Conservation (phyloP, 768 basidiomycete species). For the Suillus subalutaceus region DNA sequence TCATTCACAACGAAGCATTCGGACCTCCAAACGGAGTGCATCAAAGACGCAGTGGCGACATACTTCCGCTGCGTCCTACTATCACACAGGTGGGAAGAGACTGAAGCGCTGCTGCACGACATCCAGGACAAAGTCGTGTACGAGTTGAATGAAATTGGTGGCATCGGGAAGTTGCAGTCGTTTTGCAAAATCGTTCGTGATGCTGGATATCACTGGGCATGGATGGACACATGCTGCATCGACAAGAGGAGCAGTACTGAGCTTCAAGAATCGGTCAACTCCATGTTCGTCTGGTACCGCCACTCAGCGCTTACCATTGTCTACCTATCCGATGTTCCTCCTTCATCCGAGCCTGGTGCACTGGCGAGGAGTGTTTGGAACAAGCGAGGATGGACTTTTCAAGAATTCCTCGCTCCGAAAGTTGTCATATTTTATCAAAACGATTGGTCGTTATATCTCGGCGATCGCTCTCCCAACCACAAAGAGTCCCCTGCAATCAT, state of each 20-base stretch:
- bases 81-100: background rate
- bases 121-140: background rate
- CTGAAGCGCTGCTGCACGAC: background rate
- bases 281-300: background rate
- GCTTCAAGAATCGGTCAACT: too few species aligned
- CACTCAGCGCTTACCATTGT: background rate
- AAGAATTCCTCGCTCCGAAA: background rate
- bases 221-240: background rate
- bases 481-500: background rate
- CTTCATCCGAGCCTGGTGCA: background rate
- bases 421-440: background rate
- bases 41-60: background rate
- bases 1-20: background rate
- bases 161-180: background rate
- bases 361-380: background rate
- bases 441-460: background rate
- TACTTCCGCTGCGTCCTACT: background rate
- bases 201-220: background rate
- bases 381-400: background rate
- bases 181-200: background rate
- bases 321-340: background rate
- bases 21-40: background rate
- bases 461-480: background rate
- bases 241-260: too few species aligned
- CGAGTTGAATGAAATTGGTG: rapidly evolving